Conservation (phyloP, 2,329 filamentous ascomycete species). For the Fusarium palustre region DNA sequence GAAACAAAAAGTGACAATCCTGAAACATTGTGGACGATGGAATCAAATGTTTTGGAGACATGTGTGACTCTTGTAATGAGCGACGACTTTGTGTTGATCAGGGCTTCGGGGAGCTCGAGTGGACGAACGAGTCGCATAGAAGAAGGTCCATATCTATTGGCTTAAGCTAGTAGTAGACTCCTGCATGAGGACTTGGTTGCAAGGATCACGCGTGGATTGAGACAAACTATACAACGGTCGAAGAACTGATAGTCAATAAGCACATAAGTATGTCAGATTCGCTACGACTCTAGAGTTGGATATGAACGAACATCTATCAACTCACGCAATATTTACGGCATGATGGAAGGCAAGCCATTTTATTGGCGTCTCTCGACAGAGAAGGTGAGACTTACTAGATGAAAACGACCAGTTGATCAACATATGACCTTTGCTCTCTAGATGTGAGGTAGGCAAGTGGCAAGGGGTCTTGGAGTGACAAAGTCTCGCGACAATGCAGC, state of each 20-base stretch:
- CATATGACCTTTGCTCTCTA: neutral
- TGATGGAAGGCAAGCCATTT: neutral
- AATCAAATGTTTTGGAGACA: neutral
- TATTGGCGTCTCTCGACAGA: constrained; percentile 7
- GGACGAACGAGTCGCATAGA: neutral
- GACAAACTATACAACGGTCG: constrained; percentile 5
- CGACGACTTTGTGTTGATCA: neutral
- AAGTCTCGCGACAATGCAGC: constrained; percentile 28
- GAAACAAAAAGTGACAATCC: neutral
- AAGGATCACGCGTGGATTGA: constrained; percentile 14
- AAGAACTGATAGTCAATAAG: neutral
- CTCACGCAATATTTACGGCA: neutral
- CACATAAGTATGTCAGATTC: neutral
- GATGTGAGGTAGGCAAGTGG: constrained; percentile 4
- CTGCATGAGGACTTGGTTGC: neutral
- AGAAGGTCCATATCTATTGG: neutral
- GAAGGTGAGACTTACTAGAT: constrained; percentile 12
- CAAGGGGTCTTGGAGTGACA: constrained; percentile 29
- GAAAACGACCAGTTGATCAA: constrained; percentile 2
- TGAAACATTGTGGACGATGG: constrained; percentile 1
- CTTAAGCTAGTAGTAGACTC: neutral
- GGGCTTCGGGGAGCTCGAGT: neutral
- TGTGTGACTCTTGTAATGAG: neutral
- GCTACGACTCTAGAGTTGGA: neutral
- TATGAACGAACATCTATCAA: neutral